phyloP scores from a whole-genome alignment of 805 yeast species.

The Jamesozyma lodderae region DNA sequence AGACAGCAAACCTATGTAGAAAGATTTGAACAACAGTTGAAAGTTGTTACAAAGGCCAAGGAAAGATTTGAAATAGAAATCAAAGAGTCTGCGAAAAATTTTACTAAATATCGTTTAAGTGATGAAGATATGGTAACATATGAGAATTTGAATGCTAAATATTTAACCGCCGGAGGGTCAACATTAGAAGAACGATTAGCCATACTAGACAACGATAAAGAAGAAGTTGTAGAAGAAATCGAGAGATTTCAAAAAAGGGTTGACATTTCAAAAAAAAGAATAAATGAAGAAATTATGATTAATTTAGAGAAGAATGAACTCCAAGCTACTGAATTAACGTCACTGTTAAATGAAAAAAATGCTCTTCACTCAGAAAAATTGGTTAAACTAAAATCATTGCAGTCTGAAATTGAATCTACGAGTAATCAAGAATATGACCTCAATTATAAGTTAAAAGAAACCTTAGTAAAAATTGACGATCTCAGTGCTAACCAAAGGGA shows the following conservation, averaged over 20 bases:
- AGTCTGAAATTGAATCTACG: slow-evolving; percentile 34
- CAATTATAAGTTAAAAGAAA: slow-evolving; percentile 54
- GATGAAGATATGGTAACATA: slow-evolving; percentile 50
- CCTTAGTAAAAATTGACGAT: slow-evolving; percentile 56
- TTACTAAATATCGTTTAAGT: slow-evolving; percentile 33
- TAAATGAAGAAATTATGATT: slow-evolving; percentile 29
- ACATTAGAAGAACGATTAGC: slow-evolving; percentile 44
- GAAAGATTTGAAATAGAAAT: slow-evolving; percentile 30
- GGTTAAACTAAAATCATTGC: slow-evolving; percentile 31
- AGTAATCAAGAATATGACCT: slow-evolving; percentile 46
- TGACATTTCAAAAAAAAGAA: slow-evolving; percentile 30
- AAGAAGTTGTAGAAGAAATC: slow-evolving; percentile 34
- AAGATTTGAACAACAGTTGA: slow-evolving; percentile 40
- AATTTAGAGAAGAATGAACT: slow-evolving; percentile 28
- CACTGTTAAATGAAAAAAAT: slow-evolving; percentile 34
- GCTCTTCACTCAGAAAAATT: slow-evolving; percentile 15
- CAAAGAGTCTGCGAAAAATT: slow-evolving; percentile 18
- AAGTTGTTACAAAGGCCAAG: slow-evolving; percentile 36
- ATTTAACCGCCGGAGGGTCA: slow-evolving; percentile 48
- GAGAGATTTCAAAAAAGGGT: slow-evolving; percentile 31
- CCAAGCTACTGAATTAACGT: slow-evolving; percentile 26
- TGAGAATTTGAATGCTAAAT: slow-evolving; percentile 46
- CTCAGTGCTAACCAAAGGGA: slow-evolving; percentile 71
- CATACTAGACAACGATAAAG: slow-evolving; percentile 36
- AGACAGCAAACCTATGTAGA: slow-evolving; percentile 40